Conservation (phyloP, 2,329 filamentous ascomycete genomes). For the Penicillium aurantiogriseum region DNA sequence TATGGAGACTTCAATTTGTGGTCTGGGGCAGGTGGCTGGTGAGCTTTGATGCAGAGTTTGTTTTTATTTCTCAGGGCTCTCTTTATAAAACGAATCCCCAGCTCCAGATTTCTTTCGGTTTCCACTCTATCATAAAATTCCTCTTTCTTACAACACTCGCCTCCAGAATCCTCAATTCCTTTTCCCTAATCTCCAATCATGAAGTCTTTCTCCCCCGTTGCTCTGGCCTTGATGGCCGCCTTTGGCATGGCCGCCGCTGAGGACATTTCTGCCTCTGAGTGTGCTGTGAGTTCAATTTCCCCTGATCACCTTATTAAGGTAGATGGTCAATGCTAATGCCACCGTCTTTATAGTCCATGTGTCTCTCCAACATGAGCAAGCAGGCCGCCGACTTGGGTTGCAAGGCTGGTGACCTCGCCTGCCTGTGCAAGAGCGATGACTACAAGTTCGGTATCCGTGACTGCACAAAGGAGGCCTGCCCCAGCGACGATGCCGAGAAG, state of each 20-base stretch:
- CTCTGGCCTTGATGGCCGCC: conserved; percentile 31
- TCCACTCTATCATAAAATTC: not conserved
- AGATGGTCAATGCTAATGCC: not conserved
- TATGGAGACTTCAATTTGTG: conserved; percentile 1
- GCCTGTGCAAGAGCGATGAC: conserved; percentile 43
- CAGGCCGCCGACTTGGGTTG: conserved; percentile 44
- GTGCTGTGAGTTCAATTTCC: conserved; percentile 27
- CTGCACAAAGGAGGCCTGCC: conserved; percentile 47
- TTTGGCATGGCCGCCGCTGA: conserved; percentile 27
- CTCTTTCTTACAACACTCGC: not conserved
- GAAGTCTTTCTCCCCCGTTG: conserved; percentile 33
- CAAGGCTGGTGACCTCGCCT: conserved; percentile 35
- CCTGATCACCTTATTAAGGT: not conserved
- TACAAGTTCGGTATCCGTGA: conserved; percentile 48
- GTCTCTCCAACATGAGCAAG: conserved; percentile 46
- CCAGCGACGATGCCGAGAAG: conserved; percentile 33
- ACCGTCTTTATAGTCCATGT: conserved; percentile 37
- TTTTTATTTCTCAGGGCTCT: conserved; percentile 13
- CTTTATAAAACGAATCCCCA: conserved; percentile 20
- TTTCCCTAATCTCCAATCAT: conserved; percentile 15
- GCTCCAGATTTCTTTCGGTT: not conserved
- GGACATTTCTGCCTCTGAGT: conserved; percentile 27
- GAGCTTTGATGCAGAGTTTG: conserved; percentile 14
- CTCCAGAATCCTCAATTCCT: not conserved
- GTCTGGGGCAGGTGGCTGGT: conserved; percentile 7